Percentiles rank a stretch among this genome's conserved stretches.
Conservation (phyloP, 257 asterid genomes). For the Solanum tarijense region DNA sequence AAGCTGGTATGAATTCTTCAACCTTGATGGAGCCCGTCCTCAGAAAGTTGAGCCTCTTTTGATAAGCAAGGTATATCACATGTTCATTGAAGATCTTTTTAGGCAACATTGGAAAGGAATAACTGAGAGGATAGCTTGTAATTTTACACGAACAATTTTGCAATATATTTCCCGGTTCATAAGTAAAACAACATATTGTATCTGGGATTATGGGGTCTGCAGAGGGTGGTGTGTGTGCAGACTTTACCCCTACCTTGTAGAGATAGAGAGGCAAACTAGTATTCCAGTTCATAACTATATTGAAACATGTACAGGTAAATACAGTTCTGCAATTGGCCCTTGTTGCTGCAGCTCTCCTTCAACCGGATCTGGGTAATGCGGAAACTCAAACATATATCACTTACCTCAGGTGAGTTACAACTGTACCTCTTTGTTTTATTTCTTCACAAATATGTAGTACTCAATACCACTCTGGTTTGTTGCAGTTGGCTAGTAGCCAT, state of each 20-base stretch:
- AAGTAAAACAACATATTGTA: not conserved
- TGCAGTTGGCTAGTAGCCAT: conserved; percentile 83
- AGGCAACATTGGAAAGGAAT: not conserved
- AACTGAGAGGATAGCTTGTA: not conserved
- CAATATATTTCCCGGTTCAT: not conserved
- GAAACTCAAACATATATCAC: conserved; percentile 53
- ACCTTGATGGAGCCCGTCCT: conserved; percentile 60
- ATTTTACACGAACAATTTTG: not conserved
- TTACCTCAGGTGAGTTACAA: conserved; percentile 44
- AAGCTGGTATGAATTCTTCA: conserved; percentile 70
- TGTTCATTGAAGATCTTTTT: not conserved
- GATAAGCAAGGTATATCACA: conserved; percentile 67
- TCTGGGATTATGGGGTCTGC: not conserved
- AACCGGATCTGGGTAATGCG: conserved; percentile 78
- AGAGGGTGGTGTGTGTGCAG: not conserved
- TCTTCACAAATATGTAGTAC: not conserved
- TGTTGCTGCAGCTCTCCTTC: conserved; percentile 88
- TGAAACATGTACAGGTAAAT: conserved; percentile 43
- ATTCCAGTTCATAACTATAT: not conserved
- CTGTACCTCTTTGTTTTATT: not conserved
- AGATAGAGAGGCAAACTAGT: not conserved
- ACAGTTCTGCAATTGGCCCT: conserved; percentile 78
- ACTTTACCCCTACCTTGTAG: not conserved
- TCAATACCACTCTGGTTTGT: conserved; percentile 12
- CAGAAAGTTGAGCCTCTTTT: conserved; percentile 78